Conservation (phyloP, 169 alveolate species). For the Plasmodium gallinaceum region DNA sequence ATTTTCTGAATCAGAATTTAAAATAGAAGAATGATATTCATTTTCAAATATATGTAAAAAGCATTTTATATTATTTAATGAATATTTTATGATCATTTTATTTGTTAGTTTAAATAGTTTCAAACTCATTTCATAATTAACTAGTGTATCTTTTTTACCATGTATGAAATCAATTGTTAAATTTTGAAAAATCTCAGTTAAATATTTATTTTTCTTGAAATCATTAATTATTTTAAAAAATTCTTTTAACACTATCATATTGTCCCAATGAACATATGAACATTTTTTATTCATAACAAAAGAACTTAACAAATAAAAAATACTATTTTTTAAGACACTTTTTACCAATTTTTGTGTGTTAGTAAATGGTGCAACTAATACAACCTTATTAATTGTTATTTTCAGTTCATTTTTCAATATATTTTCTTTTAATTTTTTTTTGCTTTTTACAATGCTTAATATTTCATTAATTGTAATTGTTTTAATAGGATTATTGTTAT, state of each 20-base stretch:
- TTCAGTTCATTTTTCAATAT: slow-evolving; percentile 25
- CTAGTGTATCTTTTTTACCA: slow-evolving; percentile 71
- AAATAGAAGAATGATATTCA: slow-evolving; percentile 71
- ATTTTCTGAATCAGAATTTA: slow-evolving; percentile 60
- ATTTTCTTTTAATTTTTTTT: slow-evolving; percentile 3
- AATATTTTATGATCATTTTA: slow-evolving; percentile 34
- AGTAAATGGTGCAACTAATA: slow-evolving; percentile 69
- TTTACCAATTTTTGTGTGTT: slow-evolving; percentile 73
- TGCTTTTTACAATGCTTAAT: not conserved
- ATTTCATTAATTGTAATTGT: not conserved
- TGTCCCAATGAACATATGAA: slow-evolving; percentile 75
- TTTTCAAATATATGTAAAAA: slow-evolving; percentile 50
- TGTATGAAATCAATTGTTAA: slow-evolving; percentile 66
- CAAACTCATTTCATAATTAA: slow-evolving; percentile 66
- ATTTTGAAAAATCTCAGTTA: slow-evolving; percentile 28
- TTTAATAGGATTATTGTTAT: not conserved
- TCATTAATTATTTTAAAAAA: slow-evolving; percentile 40
- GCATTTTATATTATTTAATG: slow-evolving; percentile 20
- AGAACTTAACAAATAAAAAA: slow-evolving; percentile 41
- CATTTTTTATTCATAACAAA: slow-evolving; percentile 73
- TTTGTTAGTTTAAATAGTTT: slow-evolving; percentile 37
- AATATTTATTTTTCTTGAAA: slow-evolving; percentile 49
- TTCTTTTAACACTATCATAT: slow-evolving; percentile 48
- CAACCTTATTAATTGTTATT: slow-evolving; percentile 42
- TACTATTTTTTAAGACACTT: slow-evolving; percentile 57